Conservation (phyloP, 2,329 filamentous ascomycete genomes). For the Graphiopsis chlorocephala region DNA sequence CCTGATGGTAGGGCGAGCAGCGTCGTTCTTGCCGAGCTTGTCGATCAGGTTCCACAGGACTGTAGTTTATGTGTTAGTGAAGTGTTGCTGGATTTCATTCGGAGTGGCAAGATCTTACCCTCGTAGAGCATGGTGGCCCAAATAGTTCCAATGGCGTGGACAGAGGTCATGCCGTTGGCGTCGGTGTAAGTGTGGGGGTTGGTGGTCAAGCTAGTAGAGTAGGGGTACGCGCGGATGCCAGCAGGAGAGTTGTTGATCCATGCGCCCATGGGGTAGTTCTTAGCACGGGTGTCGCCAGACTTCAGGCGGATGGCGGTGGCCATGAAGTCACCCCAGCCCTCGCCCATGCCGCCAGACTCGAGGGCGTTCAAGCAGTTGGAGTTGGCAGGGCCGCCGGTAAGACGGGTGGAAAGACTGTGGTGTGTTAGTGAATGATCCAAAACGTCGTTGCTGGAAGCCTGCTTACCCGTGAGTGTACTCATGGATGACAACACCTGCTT, state of each 20-base stretch:
- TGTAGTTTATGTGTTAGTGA: neutral
- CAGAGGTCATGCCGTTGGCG: slow-evolving; percentile 39
- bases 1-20: slow-evolving; percentile 42
- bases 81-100: neutral
- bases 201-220: slow-evolving; percentile 50
- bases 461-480: slow-evolving; percentile 50
- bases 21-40: slow-evolving; percentile 52
- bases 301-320: slow-evolving; percentile 52
- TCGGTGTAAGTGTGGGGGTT: slow-evolving; percentile 53
- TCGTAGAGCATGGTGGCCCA: slow-evolving; percentile 57
- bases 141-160: slow-evolving; percentile 52
- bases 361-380: slow-evolving; percentile 45
- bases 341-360: slow-evolving; percentile 58
- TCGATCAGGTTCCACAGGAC: slow-evolving; percentile 59
- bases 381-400: slow-evolving; percentile 59
- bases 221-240: slow-evolving; percentile 52
- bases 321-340: slow-evolving; percentile 59
- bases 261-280: slow-evolving; percentile 50
- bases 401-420: slow-evolving; percentile 51
- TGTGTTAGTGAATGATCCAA: slow-evolving; percentile 29
- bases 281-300: slow-evolving; percentile 44
- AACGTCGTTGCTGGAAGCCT: neutral
- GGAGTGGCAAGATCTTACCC: neutral
- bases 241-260: slow-evolving; percentile 47
- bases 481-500: slow-evolving; percentile 60